Percentiles rank a stretch among this genome's conserved stretches.
phyloP scores from a whole-genome alignment of 441 rosid species.

The Populus hybrid region DNA sequence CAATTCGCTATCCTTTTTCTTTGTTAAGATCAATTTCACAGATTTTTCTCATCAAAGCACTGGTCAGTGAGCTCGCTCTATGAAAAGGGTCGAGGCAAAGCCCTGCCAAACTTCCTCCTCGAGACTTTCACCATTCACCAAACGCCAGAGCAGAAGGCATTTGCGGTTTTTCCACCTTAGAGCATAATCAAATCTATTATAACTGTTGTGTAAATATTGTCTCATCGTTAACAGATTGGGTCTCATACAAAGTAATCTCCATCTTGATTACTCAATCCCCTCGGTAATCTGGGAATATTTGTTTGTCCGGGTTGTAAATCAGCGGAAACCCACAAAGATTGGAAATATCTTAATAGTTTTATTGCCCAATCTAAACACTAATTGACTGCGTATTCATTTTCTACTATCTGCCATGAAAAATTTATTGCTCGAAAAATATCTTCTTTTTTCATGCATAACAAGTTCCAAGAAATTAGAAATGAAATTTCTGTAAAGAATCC shows the following conservation, averaged over 20 bases:
- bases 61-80: background rate
- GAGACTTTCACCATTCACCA: background rate
- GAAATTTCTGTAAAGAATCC: background rate
- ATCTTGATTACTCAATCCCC: background rate
- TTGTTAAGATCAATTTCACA: background rate
- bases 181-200: too few relatives aligned
- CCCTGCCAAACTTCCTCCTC: background rate
- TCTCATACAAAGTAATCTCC: background rate
- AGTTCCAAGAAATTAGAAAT: background rate
- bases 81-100: background rate
- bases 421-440: background rate
- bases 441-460: background rate
- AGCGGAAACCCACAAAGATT: background rate
- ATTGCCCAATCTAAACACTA: background rate
- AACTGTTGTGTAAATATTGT: background rate
- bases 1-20: background rate
- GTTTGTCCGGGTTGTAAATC: background rate
- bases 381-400: background rate
- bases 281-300: background rate
- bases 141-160: background rate
- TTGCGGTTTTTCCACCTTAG: background rate
- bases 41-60: background rate
- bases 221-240: background rate
- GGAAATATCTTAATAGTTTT: background rate
- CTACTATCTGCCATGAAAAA: background rate